These are phyloP conservation scores for Cercophora newfieldiana DNA, from an alignment of 495 filamentous ascomycete genomes.

Conservation along the genomic window DNA sequence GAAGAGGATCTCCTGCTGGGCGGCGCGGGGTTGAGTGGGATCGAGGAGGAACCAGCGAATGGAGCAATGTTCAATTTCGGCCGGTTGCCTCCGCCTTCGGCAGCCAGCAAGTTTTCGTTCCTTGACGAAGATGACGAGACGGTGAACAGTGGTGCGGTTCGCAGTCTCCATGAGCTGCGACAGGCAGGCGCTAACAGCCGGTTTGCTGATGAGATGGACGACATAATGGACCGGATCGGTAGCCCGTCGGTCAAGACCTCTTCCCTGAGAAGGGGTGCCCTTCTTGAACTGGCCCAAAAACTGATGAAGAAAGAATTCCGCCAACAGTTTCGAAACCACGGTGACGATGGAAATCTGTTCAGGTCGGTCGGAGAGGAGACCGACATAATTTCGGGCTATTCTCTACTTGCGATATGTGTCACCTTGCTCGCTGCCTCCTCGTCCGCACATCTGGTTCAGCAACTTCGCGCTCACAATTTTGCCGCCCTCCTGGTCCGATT, in stretches of 20 bases:
- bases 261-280: conserved; percentile 48
- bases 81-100: conserved; percentile 34
- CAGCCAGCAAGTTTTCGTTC: conserved; percentile 30
- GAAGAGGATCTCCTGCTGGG: conserved; percentile 42
- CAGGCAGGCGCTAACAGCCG: conserved; percentile 82
- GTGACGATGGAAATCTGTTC: conserved; percentile 68
- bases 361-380: conserved; percentile 51
- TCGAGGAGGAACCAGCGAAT: conserved; percentile 31
- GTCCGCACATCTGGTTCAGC: conserved; percentile 49
- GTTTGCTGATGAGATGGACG: conserved; percentile 76
- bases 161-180: conserved; percentile 86
- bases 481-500: conserved; percentile 53
- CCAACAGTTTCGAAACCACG: conserved; percentile 72
- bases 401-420: conserved; percentile 57
- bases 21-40: conserved; percentile 24
- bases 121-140: conserved; percentile 55
- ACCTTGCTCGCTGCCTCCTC: conserved; percentile 55
- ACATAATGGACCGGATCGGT: conserved; percentile 81
- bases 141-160: conserved; percentile 58
- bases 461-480: conserved; percentile 51
- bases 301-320: conserved; percentile 64
- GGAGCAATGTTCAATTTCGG: conserved; percentile 44
- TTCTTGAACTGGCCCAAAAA: conserved; percentile 72
- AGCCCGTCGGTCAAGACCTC: conserved; percentile 49
- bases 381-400: conserved; percentile 58